Conservation (phyloP, 2,329 filamentous ascomycete species). For the Fusarium tupiense region DNA sequence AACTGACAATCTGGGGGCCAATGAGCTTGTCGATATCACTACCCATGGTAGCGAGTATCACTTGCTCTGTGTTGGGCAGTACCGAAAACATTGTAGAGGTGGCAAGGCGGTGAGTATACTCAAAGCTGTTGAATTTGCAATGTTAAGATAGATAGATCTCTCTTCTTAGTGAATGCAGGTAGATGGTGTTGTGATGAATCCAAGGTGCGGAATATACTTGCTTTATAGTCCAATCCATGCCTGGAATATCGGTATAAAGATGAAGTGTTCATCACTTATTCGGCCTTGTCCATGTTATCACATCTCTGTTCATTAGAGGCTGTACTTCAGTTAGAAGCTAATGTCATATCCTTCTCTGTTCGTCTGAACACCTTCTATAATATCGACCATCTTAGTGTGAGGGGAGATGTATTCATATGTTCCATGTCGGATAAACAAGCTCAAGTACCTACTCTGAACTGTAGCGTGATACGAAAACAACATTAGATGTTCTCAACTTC, state of each 20-base stretch:
- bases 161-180: neutral
- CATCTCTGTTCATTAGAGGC: neutral
- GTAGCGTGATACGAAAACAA: neutral
- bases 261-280: neutral
- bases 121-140: neutral
- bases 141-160: neutral
- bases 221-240: neutral
- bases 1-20: neutral
- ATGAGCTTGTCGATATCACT: neutral
- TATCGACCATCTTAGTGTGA: neutral
- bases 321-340: neutral
- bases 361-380: neutral
- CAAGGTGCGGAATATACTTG: neutral
- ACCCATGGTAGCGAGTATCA: neutral
- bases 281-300: neutral
- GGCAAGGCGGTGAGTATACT: neutral
- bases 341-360: neutral
- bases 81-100: neutral
- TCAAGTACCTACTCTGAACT: neutral
- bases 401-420: neutral
- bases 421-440: neutral
- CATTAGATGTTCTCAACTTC: neutral
- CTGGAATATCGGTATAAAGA: neutral
- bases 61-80: neutral
- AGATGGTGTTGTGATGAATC: neutral